phyloP scores from a whole-genome alignment of 202 grass and related monocot genomes.

The Cymbopogon flexuosus region DNA sequence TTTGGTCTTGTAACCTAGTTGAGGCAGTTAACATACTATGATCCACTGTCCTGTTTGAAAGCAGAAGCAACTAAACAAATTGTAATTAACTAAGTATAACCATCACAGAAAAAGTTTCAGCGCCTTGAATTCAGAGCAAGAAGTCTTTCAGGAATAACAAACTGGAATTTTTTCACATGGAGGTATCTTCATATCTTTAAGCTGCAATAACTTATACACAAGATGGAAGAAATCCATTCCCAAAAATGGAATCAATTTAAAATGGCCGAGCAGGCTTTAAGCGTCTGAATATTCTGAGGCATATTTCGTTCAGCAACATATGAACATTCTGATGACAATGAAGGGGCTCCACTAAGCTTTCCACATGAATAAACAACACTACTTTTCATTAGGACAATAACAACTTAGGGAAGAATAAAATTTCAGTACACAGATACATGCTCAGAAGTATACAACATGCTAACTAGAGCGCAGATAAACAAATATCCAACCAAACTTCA shows the following conservation, averaged over 20 bases:
- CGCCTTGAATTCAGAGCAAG: not conserved
- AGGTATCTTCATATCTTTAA: not conserved
- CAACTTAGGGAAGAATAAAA: too few relatives aligned
- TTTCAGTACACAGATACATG: too few relatives aligned
- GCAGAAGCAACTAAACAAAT: not conserved
- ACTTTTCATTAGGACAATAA: too few relatives aligned
- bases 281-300: not conserved
- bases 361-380: too few relatives aligned
- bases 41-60: not conserved
- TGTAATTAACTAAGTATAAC: not conserved
- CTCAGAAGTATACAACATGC: too few relatives aligned
- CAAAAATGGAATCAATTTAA: not conserved
- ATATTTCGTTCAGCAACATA: not conserved
- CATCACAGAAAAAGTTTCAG: not conserved
- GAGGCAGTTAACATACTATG: conserved; percentile 4
- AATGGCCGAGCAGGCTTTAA: not conserved
- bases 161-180: not conserved
- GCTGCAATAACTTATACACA: too few relatives aligned
- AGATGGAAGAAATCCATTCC: too few relatives aligned
- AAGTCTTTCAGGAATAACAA: not conserved
- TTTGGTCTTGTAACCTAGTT: conserved; percentile 33
- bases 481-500: too few relatives aligned
- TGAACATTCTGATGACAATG: too few relatives aligned
- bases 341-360: too few relatives aligned
- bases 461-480: too few relatives aligned